Base-by-base conservation (phyloP, 495 filamentous ascomycete genomes). In the Penicillium maclennaniae region DNA sequence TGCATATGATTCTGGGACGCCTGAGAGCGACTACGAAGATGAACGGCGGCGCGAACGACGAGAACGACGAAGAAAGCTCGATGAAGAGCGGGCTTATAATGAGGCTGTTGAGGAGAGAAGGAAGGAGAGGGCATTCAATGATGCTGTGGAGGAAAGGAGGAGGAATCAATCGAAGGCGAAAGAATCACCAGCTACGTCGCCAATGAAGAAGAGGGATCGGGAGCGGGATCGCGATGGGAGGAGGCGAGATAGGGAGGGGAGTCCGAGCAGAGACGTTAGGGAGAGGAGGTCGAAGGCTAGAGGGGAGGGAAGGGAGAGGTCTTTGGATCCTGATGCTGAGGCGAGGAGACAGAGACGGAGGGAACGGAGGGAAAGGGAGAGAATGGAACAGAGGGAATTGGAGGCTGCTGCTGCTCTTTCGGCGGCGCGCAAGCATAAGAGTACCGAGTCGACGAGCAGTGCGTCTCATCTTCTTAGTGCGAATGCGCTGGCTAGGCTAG, bases 401-500 rank as follows among this genome's bases (percentile, higher is more conserved):
- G 57, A 62, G 21, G 58, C 58, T 50, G 63, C 51, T 31, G 52
- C 49, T 16, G 45, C 46, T 43, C 57, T 53, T 19, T 25, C 41
- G 6, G 43, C 43, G 36, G 53, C 67, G 25, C 49, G 49, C 34
- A 75, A 75, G 41, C 72, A 77, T 61, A 53, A 65, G 34, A 76
- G 72, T 51, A 65, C 51, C 0, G 72, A 75, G 27, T 75, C 73
- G 31, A 62, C 69, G 14, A 70, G 65, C 45, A 75, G 70, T 58
- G 63, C 66, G 6, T 69, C 73, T 0, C 66, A 72, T 57, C 47
- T 75, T 2, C 54, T 77, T 7, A 72, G 59, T 43, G 76, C 78
- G 10, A 80, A 83, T 50, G 78, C 84, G 7, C 65, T 89, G 51
- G 84, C 84, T 15, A 77, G 78, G 58, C 62, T 88, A 37, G 77